phyloP scores from a whole-genome alignment of 208 protist species.

The Trypanosoma platydactyli region DNA sequence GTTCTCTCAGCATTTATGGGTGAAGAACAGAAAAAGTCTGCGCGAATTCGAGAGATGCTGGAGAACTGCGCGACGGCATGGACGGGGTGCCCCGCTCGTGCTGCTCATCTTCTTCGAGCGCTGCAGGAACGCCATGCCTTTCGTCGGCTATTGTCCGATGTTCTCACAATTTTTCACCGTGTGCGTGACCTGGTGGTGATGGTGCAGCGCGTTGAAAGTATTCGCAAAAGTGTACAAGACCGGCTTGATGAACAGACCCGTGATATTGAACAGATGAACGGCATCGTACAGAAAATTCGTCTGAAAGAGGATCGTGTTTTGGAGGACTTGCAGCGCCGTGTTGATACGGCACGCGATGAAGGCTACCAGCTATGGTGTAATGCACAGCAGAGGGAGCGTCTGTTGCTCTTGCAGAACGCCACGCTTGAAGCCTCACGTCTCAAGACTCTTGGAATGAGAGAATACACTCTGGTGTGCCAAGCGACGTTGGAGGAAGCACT shows the following conservation, averaged over 20 bases:
- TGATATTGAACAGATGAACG: conserved; percentile 4
- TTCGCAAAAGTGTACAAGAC: background rate
- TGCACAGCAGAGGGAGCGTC: conserved; percentile 1
- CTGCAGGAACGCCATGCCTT: conserved; percentile 45
- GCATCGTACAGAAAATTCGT: background rate
- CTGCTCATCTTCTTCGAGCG: conserved; percentile 43
- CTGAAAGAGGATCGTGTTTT: background rate
- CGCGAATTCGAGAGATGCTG: conserved; percentile 29
- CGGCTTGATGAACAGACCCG: conserved; percentile 4
- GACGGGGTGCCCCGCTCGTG: conserved; percentile 40
- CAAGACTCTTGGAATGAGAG: background rate
- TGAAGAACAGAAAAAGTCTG: conserved; percentile 29
- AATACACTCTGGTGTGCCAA: conserved; percentile 3
- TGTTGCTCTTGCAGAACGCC: background rate
- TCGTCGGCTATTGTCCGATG: conserved; percentile 18
- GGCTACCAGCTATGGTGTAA: background rate
- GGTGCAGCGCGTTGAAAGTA: conserved; percentile 18
- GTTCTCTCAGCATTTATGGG: conserved; percentile 39
- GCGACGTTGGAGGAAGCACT: conserved; percentile 15
- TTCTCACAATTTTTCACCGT: conserved; percentile 16
- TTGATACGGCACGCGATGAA: background rate
- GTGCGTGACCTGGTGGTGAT: conserved; percentile 17
- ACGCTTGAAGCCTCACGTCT: background rate
- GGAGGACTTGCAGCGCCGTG: background rate
- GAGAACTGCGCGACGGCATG: conserved; percentile 37